A percentile compares a stretch with the other conserved stretches of the same genome.
These are phyloP conservation scores for Dothiorella sarmentorum DNA, from an alignment of 2,329 filamentous ascomycete species.

Conservation along the genomic window DNA sequence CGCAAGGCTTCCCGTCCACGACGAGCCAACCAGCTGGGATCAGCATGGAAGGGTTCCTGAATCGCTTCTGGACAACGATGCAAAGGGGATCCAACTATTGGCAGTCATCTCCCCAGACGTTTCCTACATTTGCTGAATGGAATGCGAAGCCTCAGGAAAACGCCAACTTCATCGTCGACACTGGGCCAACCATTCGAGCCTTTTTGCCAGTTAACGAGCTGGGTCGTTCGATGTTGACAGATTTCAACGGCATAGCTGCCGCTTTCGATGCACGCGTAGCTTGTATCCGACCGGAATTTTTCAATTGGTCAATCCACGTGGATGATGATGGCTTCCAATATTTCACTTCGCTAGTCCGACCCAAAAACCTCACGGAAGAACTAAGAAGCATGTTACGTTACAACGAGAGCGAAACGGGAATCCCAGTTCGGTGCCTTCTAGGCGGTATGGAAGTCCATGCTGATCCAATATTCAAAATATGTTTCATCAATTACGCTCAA, in stretches of 20 bases:
- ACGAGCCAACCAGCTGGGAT: background rate
- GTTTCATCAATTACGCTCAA: background rate
- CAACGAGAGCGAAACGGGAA: background rate
- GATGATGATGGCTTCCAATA: too few relatives aligned
- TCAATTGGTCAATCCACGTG: too few relatives aligned
- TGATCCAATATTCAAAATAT: background rate
- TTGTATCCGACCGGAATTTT: background rate
- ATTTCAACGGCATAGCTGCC: background rate
- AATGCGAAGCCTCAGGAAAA: background rate
- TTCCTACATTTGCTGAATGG: background rate
- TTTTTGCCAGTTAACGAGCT: background rate
- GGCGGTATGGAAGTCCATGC: background rate
- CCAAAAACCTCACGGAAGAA: background rate
- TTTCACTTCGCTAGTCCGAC: too few relatives aligned
- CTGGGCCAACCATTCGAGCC: background rate
- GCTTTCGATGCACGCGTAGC: background rate
- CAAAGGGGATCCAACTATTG: background rate
- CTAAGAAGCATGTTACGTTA: background rate
- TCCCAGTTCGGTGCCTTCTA: background rate
- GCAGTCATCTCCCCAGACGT: background rate
- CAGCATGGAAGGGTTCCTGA: background rate
- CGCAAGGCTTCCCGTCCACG: too few relatives aligned
- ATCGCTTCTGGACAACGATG: background rate
- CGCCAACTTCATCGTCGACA: background rate
- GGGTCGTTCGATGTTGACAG: background rate